phyloP scores from a whole-genome alignment of 805 yeast genomes.

The Saccharomycopsis microspora region DNA sequence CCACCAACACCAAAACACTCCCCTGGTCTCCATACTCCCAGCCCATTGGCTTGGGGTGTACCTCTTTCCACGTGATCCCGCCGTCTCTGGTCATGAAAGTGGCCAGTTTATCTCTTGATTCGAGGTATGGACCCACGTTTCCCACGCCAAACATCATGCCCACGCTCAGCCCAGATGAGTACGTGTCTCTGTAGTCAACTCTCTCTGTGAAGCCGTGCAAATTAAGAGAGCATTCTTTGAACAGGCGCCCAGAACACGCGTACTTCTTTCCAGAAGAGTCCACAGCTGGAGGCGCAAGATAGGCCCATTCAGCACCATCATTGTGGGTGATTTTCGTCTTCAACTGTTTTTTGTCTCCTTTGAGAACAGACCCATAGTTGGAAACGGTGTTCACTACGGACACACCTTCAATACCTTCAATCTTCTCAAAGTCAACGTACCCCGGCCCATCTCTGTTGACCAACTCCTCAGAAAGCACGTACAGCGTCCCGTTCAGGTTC shows the following conservation, averaged over 20 bases:
- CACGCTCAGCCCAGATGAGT: conserved; percentile 77
- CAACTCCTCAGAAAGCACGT: conserved; percentile 50
- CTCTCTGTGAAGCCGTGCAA: conserved; percentile 89
- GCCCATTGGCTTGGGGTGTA: conserved; percentile 60
- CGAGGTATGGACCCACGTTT: conserved; percentile 62
- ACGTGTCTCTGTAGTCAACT: conserved; percentile 71
- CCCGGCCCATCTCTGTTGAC: conserved; percentile 71
- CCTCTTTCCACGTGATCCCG: conserved; percentile 79
- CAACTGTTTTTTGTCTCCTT: conserved; percentile 41
- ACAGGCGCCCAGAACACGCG: conserved; percentile 36
- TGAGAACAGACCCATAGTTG: conserved; percentile 32
- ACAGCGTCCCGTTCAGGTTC: conserved; percentile 84
- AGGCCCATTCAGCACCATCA: conserved; percentile 86
- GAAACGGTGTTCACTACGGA: conserved; percentile 59
- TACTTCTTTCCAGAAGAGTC: conserved; percentile 52
- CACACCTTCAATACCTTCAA: conserved; percentile 79
- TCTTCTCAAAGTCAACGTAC: conserved; percentile 79
- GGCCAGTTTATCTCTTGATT: conserved; percentile 34
- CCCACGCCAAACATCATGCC: conserved; percentile 93
- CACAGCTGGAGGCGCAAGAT: conserved; percentile 52
- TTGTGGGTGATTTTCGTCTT: conserved; percentile 72
- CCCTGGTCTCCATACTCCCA: conserved; percentile 99
- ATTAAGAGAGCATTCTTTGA: conserved; percentile 65
- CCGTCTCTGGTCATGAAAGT: conserved; percentile 85
- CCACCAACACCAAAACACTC: conserved; percentile 65